Evolutionary conservation across 1,284 basidiomycete species (phyloP).

Genomic region (Fomitopsis pinicola): DNA sequence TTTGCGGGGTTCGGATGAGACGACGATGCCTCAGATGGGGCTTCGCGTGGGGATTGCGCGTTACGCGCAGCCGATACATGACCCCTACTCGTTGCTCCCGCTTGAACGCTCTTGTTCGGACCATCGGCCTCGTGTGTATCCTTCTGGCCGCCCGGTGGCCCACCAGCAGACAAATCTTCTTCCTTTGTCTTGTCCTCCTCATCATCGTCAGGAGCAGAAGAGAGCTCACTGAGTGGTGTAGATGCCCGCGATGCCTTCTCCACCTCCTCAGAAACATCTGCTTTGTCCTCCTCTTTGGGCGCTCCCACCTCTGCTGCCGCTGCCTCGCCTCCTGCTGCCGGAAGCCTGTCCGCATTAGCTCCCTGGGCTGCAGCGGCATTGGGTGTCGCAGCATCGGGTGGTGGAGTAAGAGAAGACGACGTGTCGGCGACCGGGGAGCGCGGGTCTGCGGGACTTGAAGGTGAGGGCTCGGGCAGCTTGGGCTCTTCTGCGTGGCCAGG

Average conservation of each 20-base stretch:
- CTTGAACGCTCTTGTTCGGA: neutral
- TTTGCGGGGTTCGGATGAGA: neutral
- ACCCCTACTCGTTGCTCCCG: neutral
- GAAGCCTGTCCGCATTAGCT: conserved; percentile 22
- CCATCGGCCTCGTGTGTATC: neutral
- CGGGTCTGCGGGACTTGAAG: conserved; percentile 20
- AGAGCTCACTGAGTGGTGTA: conserved; percentile 68
- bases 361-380: conserved; percentile 19
- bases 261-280: conserved; percentile 16
- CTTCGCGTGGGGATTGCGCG: conserved; percentile 4
- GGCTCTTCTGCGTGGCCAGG: conserved; percentile 24
- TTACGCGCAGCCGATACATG: neutral
- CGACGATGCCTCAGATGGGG: neutral
- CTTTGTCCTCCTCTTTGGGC: conserved; percentile 3
- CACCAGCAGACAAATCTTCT: neutral
- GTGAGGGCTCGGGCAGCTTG: conserved; percentile 21
- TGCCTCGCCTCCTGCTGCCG: conserved; percentile 5
- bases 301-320: conserved; percentile 15
- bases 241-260: conserved; percentile 44
- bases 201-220: conserved; percentile 46
- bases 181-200: conserved; percentile 10
- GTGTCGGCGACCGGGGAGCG: conserved; percentile 23
- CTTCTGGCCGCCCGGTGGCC: neutral
- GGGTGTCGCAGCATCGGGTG: conserved; percentile 26
- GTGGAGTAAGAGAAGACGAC: conserved; percentile 27